A percentile compares a stretch with the other conserved stretches of the same genome.
Evolutionary conservation across 768 basidiomycete species (phyloP).

Genomic region (Mycena maculata): DNA sequence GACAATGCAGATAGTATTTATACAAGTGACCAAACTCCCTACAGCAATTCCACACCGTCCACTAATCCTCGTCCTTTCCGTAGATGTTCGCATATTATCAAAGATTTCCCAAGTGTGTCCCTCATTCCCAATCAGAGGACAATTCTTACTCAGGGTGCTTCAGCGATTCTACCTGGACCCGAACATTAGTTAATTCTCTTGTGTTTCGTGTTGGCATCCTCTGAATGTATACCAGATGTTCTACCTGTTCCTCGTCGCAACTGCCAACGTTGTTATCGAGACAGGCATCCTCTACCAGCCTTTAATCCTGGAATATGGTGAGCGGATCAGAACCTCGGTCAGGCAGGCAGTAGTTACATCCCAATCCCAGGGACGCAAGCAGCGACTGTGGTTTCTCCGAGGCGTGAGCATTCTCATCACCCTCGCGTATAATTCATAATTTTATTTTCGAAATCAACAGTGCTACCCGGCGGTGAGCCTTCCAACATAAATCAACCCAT

Average conservation of each 20-base stretch:
- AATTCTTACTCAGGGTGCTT: not conserved
- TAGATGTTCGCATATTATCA: conserved; percentile 20
- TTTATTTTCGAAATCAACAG: not conserved
- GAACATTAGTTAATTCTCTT: not conserved
- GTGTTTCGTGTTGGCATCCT: not conserved
- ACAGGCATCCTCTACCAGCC: conserved; percentile 25
- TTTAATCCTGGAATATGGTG: conserved; percentile 21
- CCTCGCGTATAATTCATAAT: not conserved
- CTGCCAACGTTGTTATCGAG: conserved; percentile 16
- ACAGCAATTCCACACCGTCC: not conserved
- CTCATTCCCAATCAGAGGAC: not conserved
- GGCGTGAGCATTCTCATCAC: not conserved
- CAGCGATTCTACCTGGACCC: conserved; percentile 19
- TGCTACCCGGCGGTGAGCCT: conserved; percentile 19
- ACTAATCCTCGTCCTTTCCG: not conserved
- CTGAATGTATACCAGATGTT: conserved; percentile 16
- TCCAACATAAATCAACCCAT: not conserved
- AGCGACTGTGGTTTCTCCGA: not conserved
- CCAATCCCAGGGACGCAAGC: not conserved
- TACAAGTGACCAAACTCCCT: not conserved
- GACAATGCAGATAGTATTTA: not conserved
- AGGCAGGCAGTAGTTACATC: not conserved
- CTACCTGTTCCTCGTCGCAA: conserved; percentile 24
- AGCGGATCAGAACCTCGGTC: not conserved
- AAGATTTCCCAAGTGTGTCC: conserved; percentile 11